Conservation (phyloP, 2,329 filamentous ascomycete species). For the Monilinia laxa region DNA sequence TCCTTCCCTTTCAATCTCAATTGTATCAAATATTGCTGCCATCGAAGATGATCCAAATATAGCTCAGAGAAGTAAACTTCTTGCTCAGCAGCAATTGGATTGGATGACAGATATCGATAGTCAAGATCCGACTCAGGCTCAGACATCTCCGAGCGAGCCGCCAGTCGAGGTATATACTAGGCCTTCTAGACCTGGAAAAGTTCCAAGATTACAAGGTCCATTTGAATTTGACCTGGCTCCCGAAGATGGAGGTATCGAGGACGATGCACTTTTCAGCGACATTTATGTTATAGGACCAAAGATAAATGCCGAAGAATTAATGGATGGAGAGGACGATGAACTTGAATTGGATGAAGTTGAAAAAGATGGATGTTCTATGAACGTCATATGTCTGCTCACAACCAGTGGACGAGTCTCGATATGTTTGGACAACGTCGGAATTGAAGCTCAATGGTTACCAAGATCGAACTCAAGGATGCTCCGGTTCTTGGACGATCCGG, state of each 20-base stretch:
- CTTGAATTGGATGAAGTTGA: constrained; percentile 57
- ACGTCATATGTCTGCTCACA: constrained; percentile 59
- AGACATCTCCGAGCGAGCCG: constrained; percentile 50
- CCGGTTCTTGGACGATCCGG: constrained; percentile 43
- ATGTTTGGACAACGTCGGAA: constrained; percentile 60
- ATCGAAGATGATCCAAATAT: constrained; percentile 59
- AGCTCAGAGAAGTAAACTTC: constrained; percentile 52
- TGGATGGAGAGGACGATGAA: constrained; percentile 60
- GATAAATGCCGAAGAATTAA: constrained; percentile 58
- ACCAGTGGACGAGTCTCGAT: constrained; percentile 61
- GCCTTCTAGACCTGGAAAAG: constrained; percentile 55
- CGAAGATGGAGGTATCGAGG: constrained; percentile 53
- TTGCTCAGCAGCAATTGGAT: constrained; percentile 63
- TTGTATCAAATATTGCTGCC: constrained; percentile 69
- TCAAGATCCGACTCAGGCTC: constrained; percentile 59
- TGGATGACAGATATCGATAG: constrained; percentile 67
- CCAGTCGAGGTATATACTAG: constrained; percentile 56
- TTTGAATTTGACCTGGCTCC: constrained; percentile 53
- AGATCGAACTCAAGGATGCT: constrained; percentile 50
- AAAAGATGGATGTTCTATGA: constrained; percentile 59
- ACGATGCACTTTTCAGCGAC: constrained; percentile 58
- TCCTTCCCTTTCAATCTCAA: constrained; percentile 77
- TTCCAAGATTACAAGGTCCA: constrained; percentile 62
- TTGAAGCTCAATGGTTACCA: constrained; percentile 66
- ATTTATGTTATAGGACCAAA: constrained; percentile 63